phyloP scores from a whole-genome alignment of 371 early-diverging fungal species.

The Quaeritorhiza haematococci region DNA sequence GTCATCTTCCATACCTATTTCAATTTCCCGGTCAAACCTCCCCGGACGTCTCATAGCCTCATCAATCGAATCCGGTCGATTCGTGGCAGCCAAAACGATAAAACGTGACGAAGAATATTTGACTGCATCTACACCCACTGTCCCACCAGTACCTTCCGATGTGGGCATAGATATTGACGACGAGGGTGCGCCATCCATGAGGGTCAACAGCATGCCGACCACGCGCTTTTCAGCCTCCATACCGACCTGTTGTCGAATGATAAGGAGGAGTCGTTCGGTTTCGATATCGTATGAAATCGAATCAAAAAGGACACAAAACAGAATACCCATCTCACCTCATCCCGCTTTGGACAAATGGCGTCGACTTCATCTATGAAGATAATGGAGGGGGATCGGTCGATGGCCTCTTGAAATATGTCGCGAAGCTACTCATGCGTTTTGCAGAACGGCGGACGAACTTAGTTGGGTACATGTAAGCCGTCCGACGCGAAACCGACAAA shows the following conservation, averaged over 20 bases:
- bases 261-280: too few species aligned
- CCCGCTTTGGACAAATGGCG: conserved; percentile 89
- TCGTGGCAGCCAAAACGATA: conserved; percentile 96
- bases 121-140: neutral
- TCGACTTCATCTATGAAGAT: conserved; percentile 99
- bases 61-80: conserved; percentile 91
- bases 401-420: conserved; percentile 77
- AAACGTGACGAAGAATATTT: conserved; percentile 33
- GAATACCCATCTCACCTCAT: conserved; percentile 46
- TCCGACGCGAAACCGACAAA: neutral
- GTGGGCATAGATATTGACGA: neutral
- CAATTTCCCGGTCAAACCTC: conserved; percentile 92
- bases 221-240: conserved; percentile 81
- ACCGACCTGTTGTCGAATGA: conserved; percentile 57
- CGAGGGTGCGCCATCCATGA: conserved; percentile 85
- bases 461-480: neutral
- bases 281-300: neutral
- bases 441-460: neutral
- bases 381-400: conserved; percentile 78
- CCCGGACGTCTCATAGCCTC: conserved; percentile 97
- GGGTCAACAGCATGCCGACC: conserved; percentile 93
- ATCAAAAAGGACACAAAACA: neutral
- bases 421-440: conserved; percentile 49
- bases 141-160: conserved; percentile 1
- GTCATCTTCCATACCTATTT: conserved; percentile 60